Base-by-base conservation (phyloP, 1,284 basidiomycete species). In the Ceratobasidium theobromae region DNA sequence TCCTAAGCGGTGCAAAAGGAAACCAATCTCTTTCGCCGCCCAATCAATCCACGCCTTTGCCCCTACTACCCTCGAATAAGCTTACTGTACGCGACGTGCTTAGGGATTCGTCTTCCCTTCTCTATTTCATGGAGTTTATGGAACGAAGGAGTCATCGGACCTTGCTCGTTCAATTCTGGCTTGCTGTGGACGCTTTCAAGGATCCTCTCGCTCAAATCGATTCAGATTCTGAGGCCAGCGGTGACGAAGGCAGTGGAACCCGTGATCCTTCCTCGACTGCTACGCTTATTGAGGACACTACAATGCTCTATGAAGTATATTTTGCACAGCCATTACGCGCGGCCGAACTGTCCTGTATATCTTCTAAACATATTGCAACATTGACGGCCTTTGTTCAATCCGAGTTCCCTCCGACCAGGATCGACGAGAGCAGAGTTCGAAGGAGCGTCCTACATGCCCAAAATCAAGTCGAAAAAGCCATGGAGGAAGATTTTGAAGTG, bases 121-220 rank as follows among this genome's bases (percentile, higher is more conserved):
- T 91, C 1, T 96, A 96, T 75, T 93, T 96, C 78, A 95, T 98
- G 86, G 96, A 99, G 77, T 96, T 92, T 73, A 95, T 98, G 92
- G 96, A 98, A 71, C 85, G 95, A 5, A 85, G 91, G 1, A 83
- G 87, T 66, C 62, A 65, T 21, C 86, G 91, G 30, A 90, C 93
- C 14, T 75, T 93, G 8, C 84, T 94, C 2, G 91, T 98, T 1
- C 96, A 98, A 71, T 99, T 98, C 77, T 98, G 96, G 96, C 81
- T 98, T 1, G 92, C 93, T 0, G 92, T 98, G 0, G 94, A 98
- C 76, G 93, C 92, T 55, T 95, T 98, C 82, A 98, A 98, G 77
- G 93, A 96, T 71, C 96, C 96, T 0, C 79, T 99, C 18, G 95
- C 98, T 74, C 85, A 85, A 1, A 81, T 89, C 3, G 89, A 91